These are phyloP conservation scores for Penicillium capsulatum DNA, from an alignment of 2,329 filamentous ascomycete genomes.

Conservation along the genomic window DNA sequence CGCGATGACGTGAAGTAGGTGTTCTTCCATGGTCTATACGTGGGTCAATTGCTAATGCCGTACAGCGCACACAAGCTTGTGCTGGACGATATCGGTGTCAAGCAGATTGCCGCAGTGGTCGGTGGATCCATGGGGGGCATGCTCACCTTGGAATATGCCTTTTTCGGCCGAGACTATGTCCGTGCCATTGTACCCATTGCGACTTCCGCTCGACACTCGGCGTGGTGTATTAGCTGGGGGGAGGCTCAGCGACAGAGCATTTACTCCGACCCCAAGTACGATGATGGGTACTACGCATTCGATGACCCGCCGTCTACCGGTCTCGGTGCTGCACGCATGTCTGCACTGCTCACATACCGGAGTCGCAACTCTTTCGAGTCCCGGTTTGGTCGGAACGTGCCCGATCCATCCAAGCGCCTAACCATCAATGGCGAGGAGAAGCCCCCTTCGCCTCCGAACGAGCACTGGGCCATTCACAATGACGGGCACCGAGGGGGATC, in stretches of 20 bases:
- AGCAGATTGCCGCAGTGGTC: slow-evolving; percentile 52
- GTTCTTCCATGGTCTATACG: neutral
- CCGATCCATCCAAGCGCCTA: slow-evolving; percentile 76
- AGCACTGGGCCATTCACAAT: slow-evolving; percentile 78
- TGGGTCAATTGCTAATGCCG: slow-evolving; percentile 4
- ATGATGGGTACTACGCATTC: slow-evolving; percentile 90
- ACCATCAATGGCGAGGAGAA: slow-evolving; percentile 69
- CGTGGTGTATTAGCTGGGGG: slow-evolving; percentile 58
- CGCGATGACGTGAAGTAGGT: slow-evolving; percentile 88
- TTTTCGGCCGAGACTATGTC: slow-evolving; percentile 64
- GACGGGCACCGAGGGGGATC: slow-evolving; percentile 67
- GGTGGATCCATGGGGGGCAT: slow-evolving; percentile 59
- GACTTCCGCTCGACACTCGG: slow-evolving; percentile 53
- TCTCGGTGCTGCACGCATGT: slow-evolving; percentile 92
- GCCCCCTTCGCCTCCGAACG: slow-evolving; percentile 59
- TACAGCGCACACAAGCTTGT: slow-evolving; percentile 52
- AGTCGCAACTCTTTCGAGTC: slow-evolving; percentile 96
- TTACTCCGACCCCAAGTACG: slow-evolving; percentile 97
- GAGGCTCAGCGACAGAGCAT: slow-evolving; percentile 63
- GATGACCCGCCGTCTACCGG: slow-evolving; percentile 81
- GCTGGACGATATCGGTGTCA: slow-evolving; percentile 52
- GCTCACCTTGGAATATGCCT: slow-evolving; percentile 58
- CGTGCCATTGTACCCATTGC: slow-evolving; percentile 53
- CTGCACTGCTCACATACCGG: slow-evolving; percentile 88
- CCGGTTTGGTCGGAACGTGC: slow-evolving; percentile 87